These are phyloP conservation scores for Aspergillus sergii DNA, from an alignment of 2,329 filamentous ascomycete species.

Conservation along the genomic window DNA sequence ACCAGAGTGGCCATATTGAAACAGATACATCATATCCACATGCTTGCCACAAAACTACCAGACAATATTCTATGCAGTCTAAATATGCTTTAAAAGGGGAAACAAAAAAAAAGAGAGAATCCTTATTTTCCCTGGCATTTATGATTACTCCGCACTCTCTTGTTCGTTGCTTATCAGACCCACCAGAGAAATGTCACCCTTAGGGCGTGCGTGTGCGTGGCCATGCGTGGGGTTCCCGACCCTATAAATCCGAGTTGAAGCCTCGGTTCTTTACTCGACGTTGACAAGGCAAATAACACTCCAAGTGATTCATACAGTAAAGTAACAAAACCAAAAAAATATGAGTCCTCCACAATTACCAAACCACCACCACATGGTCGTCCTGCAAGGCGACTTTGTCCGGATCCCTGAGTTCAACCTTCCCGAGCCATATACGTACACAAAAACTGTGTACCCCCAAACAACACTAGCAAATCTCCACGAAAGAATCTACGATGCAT, in stretches of 20 bases:
- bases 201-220: neutral
- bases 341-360: slow-evolving; percentile 22
- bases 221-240: neutral
- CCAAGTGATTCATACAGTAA: neutral
- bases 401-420: slow-evolving; percentile 44
- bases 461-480: slow-evolving; percentile 41
- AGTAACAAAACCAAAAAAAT: neutral
- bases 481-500: slow-evolving; percentile 48
- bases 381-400: slow-evolving; percentile 50
- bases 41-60: no score
- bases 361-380: slow-evolving; percentile 50
- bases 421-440: slow-evolving; percentile 44
- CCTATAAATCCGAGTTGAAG: neutral
- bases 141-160: neutral
- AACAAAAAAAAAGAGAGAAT: no score
- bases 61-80: no score
- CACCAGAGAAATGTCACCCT: neutral
- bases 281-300: neutral
- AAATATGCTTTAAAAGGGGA: no score
- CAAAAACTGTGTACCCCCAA: slow-evolving; percentile 34
- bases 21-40: no score
- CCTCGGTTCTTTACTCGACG: neutral
- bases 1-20: no score
- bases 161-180: neutral
- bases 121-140: neutral